phyloP scores from a whole-genome alignment of 495 filamentous ascomycete genomes.

The Neurospora sp. region DNA sequence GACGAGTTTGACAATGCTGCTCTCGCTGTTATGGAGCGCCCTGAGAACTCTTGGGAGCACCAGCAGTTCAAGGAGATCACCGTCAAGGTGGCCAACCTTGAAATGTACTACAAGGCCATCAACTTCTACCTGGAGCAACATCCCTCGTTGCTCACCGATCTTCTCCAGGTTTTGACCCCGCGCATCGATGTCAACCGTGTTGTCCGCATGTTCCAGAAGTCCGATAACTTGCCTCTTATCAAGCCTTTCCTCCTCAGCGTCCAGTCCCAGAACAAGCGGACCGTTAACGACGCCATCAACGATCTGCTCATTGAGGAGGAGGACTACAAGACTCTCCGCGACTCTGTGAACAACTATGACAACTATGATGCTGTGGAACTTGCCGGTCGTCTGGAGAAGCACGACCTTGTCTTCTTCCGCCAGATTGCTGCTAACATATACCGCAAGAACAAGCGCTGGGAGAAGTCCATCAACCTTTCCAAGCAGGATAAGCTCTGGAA shows the following conservation, averaged over 20 bases:
- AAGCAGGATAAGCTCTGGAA: constrained; percentile 99
- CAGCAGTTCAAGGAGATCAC: constrained; percentile 99
- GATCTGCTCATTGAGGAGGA: constrained; percentile 98
- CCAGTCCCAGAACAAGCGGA: constrained; percentile 93
- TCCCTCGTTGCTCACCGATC: constrained; percentile 86
- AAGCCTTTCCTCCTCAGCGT: constrained; percentile 98
- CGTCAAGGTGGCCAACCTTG: constrained; percentile 94
- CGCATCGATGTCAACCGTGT: constrained; percentile 98
- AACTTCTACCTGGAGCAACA: constrained; percentile 98
- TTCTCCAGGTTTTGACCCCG: constrained; percentile 81
- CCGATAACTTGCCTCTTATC: constrained; percentile 95
- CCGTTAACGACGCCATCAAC: constrained; percentile 97
- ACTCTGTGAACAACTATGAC: constrained; percentile 97
- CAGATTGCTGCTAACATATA: constrained; percentile 98
- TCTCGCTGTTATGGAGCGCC: constrained; percentile 97
- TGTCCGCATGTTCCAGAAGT: constrained; percentile 95
- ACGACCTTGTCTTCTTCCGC: constrained; percentile 98
- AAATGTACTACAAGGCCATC: constrained; percentile 96
- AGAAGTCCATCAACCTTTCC: constrained; percentile 95
- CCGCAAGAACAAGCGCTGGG: constrained; percentile 99
- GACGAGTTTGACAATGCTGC: constrained; percentile 99
- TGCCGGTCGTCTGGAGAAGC: constrained; percentile 85
- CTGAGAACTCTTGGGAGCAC: constrained; percentile 97
- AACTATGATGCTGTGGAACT: constrained; percentile 98
- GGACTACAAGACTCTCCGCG: constrained; percentile 95